A percentile compares a stretch with the other conserved stretches of the same genome.
Conservation (phyloP, 2,329 filamentous ascomycete genomes). For the Thielaviopsis ethacetica region DNA sequence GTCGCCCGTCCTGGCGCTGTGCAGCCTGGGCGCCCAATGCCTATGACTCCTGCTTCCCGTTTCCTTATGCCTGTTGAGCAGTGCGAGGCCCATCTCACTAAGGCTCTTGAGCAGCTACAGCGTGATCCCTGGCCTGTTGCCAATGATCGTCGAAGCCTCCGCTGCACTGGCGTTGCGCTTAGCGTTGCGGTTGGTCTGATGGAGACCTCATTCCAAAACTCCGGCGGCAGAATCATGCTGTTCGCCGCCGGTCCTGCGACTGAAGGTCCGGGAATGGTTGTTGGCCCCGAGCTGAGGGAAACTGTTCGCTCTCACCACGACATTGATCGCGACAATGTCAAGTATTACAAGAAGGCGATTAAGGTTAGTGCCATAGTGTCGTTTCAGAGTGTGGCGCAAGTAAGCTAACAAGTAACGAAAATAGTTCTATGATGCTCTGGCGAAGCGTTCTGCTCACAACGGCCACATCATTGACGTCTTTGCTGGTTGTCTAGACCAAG, state of each 20-base stretch:
- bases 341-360: constrained; percentile 97
- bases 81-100: constrained; percentile 94
- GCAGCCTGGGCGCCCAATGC: constrained; percentile 56
- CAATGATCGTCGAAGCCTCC: constrained; percentile 74
- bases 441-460: constrained; percentile 89
- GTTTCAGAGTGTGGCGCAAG: neutral
- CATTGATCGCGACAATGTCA: constrained; percentile 96
- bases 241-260: constrained; percentile 91
- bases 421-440: constrained; percentile 85
- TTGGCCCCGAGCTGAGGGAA: constrained; percentile 87
- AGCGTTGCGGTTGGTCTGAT: constrained; percentile 86
- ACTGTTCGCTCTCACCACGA: constrained; percentile 97
- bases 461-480: constrained; percentile 97
- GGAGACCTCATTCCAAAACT: constrained; percentile 90
- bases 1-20: constrained; percentile 54
- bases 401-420: neutral
- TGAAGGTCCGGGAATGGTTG: constrained; percentile 91
- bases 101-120: constrained; percentile 85
- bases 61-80: constrained; percentile 91
- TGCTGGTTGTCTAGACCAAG: constrained; percentile 91
- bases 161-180: constrained; percentile 91
- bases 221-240: constrained; percentile 89
- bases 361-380: constrained; percentile 45
- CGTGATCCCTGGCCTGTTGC: constrained; percentile 96
- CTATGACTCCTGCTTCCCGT: constrained; percentile 66